These are phyloP conservation scores for Fusarium pseudograminearum DNA, from an alignment of 2,329 filamentous ascomycete species.

Conservation along the genomic window DNA sequence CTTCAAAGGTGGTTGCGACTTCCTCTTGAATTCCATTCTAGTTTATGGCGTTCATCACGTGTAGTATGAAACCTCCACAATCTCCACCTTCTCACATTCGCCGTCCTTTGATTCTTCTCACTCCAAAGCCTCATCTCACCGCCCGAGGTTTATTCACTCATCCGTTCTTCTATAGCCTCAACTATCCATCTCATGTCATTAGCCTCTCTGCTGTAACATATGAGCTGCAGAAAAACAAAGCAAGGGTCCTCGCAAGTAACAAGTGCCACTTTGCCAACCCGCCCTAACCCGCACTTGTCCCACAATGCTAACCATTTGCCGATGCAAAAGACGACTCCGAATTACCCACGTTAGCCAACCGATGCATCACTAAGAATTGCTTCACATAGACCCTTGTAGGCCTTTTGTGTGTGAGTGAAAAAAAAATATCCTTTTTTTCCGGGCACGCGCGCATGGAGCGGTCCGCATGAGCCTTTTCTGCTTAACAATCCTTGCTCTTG, in stretches of 20 bases:
- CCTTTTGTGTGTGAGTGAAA: not conserved
- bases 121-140: slow-evolving; percentile 26
- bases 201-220: not conserved
- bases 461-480: slow-evolving; percentile 43
- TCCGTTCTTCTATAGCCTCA: not conserved
- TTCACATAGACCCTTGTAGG: slow-evolving; percentile 5
- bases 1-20: not conserved
- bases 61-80: slow-evolving; percentile 22
- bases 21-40: not conserved
- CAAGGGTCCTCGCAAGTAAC: slow-evolving; percentile 5
- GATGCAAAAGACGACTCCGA: not conserved
- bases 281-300: slow-evolving; percentile 28
- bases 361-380: slow-evolving; percentile 5
- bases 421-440: not conserved
- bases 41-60: slow-evolving; percentile 36
- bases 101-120: slow-evolving; percentile 4
- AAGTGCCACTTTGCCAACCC: slow-evolving; percentile 10
- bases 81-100: slow-evolving; percentile 7
- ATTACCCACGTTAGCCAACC: slow-evolving; percentile 2
- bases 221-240: slow-evolving; percentile 27
- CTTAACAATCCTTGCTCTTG: slow-evolving; percentile 30
- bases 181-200: not conserved
- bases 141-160: slow-evolving; percentile 15
- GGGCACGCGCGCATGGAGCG: slow-evolving; percentile 40
- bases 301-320: slow-evolving; percentile 23